Evolutionary conservation across 768 basidiomycete species (phyloP).

Genomic region (Amanita fuliginea): DNA sequence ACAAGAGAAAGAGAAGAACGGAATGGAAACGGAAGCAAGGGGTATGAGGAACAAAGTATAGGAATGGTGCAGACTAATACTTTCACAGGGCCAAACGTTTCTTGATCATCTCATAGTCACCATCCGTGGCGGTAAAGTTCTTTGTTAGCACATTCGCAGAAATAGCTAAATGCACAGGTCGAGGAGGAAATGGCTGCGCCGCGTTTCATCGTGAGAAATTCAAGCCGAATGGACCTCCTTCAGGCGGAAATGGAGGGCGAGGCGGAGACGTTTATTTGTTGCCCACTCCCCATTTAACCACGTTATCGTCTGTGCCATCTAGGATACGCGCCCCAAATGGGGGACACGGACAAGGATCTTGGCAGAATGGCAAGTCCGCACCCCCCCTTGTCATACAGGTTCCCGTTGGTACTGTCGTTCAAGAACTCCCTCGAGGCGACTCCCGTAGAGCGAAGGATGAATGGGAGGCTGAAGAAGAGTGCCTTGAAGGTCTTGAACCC

Average conservation of each 20-base stretch:
- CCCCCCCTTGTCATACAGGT: constrained; percentile 68
- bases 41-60: constrained; percentile 25
- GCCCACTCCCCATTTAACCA: constrained; percentile 68
- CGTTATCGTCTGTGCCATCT: constrained; percentile 61
- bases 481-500: constrained; percentile 32
- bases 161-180: constrained; percentile 34
- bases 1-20: constrained; percentile 41
- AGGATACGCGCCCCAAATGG: constrained; percentile 62
- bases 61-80: constrained; percentile 6
- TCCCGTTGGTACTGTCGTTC: constrained; percentile 84
- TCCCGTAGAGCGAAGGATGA: constrained; percentile 52
- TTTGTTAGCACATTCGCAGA: not conserved
- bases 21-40: constrained; percentile 71
- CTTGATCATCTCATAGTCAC: constrained; percentile 77
- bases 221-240: constrained; percentile 76
- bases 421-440: constrained; percentile 60
- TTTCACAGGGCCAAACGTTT: constrained; percentile 61
- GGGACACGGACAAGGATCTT: constrained; percentile 68
- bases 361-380: constrained; percentile 75
- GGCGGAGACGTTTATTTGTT: constrained; percentile 83
- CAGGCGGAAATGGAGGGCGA: constrained; percentile 85
- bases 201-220: constrained; percentile 91
- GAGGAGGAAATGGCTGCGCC: constrained; percentile 84
- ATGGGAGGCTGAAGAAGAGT: constrained; percentile 66
- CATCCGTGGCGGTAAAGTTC: constrained; percentile 54